Conservation (phyloP, 2,329 filamentous ascomycete species). For the Nemania abortiva region DNA sequence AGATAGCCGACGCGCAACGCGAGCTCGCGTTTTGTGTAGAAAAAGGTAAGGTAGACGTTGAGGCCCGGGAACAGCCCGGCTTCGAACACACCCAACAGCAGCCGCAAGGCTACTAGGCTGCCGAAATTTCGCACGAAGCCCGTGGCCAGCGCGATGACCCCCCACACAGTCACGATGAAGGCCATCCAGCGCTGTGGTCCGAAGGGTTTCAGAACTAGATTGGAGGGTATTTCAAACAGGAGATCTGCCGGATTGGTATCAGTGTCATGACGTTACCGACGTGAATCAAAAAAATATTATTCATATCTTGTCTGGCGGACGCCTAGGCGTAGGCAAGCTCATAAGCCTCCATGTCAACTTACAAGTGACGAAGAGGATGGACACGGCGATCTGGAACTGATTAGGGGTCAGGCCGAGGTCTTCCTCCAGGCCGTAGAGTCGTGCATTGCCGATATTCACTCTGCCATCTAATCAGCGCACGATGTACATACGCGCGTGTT, state of each 20-base stretch:
- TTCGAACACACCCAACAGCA: conserved; percentile 73
- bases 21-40: conserved; percentile 80
- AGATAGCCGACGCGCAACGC: conserved; percentile 79
- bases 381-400: conserved; percentile 77
- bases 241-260: conserved; percentile 51
- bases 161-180: conserved; percentile 74
- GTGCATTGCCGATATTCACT: conserved; percentile 80
- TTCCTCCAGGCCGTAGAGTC: conserved; percentile 71
- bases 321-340: neutral
- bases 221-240: conserved; percentile 73
- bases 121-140: conserved; percentile 75
- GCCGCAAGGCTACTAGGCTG: conserved; percentile 73
- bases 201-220: conserved; percentile 72
- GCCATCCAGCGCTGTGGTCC: conserved; percentile 73
- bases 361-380: conserved; percentile 75
- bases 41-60: conserved; percentile 70
- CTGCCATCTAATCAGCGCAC: conserved; percentile 47
- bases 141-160: conserved; percentile 75
- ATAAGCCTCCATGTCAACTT: conserved; percentile 43
- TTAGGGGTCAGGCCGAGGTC: conserved; percentile 71
- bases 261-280: neutral
- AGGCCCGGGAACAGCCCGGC: conserved; percentile 49
- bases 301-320: neutral
- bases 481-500: neutral
- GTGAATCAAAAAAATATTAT: neutral